Base-by-base conservation (phyloP, 257 asterid species). In the Plantago ovata region DNA sequence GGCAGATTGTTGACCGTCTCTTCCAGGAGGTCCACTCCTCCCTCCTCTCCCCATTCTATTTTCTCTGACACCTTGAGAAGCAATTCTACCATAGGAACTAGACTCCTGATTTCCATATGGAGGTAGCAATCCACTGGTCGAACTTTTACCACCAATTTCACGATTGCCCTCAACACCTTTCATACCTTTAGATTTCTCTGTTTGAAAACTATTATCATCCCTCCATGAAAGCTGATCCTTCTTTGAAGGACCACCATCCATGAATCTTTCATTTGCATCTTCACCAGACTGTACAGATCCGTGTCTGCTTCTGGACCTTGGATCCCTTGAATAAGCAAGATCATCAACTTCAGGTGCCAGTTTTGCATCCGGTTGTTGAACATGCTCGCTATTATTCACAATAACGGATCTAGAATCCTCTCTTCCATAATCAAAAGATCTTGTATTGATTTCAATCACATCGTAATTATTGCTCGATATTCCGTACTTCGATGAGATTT, bases 371-470 rank as follows among this genome's bases (percentile, higher is more conserved):
- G 85, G 68, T 51, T 47, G 81, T 65, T 67, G 90, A 65, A 58
- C 62, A 20, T n/a, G 58, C 64, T 86, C 89, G 38, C 43, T 69
- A 65, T 67, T 78, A 75, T 79, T 81, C 18, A 53, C 70, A 66
- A 65, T 38, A 42, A 62, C 56, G 64, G 96, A 63, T 63, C 77
- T 76, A 45, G 89, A 57, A 62, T 91, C 93, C 68, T 81, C 97
- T 69, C 81, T 89, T 63, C 71, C 91, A 71, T 79, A 78, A 73
- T 89, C 91, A 45, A 84, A 88, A 24, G 99, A 73, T 69, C 85
- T 86, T 41, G 97, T 93, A 71, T 93, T 97, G 64, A 93, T 89
- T 83, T 89, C 99, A 77, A 93, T 93, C 33, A 89, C 99, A 67
- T 93, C 99, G 73, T 89, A 93, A 73, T 93, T 93, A 63, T 93